phyloP scores from a whole-genome alignment of 148 eudicot species.

The Vaccinium corymbosum region DNA sequence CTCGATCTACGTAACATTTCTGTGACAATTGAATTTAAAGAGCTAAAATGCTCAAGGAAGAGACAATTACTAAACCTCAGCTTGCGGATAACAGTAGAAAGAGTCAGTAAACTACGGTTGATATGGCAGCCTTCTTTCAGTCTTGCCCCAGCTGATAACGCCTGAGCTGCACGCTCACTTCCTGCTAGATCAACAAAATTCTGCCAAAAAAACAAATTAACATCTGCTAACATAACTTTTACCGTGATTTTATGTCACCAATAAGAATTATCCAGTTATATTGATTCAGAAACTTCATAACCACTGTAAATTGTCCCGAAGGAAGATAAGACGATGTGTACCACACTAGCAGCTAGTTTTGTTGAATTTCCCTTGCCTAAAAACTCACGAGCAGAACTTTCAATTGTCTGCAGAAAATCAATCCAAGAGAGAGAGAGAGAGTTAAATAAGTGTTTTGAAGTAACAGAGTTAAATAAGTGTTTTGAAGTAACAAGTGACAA shows the following conservation, averaged over 20 bases:
- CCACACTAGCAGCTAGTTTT: constrained; percentile 80
- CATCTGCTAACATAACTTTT: background rate
- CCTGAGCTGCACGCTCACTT: constrained; percentile 96
- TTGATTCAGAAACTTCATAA: background rate
- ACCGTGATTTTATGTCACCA: background rate
- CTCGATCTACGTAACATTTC: background rate
- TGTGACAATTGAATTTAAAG: background rate
- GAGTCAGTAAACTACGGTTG: constrained; percentile 78
- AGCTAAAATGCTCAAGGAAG: constrained; percentile 14
- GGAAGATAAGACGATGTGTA: constrained; percentile 18
- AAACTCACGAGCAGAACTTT: constrained; percentile 63
- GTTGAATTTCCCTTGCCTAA: constrained; percentile 53
- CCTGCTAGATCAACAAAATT: constrained; percentile 98
- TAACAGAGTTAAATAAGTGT: background rate
- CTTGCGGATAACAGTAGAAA: constrained; percentile 84
- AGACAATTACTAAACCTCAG: constrained; percentile 49
- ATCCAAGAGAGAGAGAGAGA: background rate
- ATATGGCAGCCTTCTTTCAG: constrained; percentile 96
- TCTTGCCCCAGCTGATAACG: constrained; percentile 64
- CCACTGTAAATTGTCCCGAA: background rate
- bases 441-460: background rate
- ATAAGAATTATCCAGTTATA: constrained; percentile 13
- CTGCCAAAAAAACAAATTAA: constrained; percentile 31
- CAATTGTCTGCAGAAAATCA: constrained; percentile 51
- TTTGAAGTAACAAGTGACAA: background rate